A percentile compares a stretch with the other conserved stretches of the same genome.
phyloP scores from a whole-genome alignment of 1,139 yeast genomes.

The Torulaspora pretoriensis region DNA sequence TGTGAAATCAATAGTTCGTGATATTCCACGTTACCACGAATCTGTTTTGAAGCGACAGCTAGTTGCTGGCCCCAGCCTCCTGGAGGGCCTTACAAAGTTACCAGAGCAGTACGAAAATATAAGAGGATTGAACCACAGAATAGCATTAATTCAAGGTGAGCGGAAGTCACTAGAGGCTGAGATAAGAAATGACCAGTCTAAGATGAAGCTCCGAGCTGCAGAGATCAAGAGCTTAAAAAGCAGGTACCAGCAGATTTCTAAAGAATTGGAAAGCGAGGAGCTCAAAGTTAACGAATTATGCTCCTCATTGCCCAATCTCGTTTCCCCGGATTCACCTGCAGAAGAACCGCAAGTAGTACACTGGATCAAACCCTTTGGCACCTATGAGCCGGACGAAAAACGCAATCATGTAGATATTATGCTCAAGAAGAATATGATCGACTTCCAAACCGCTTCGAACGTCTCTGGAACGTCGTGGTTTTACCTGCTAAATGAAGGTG shows the following conservation, averaged over 20 bases:
- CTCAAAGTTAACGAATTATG: conserved; percentile 34
- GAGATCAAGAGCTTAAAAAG: conserved; percentile 31
- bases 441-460: conserved; percentile 65
- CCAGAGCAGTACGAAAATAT: conserved; percentile 28
- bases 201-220: conserved; percentile 11
- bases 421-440: conserved; percentile 45
- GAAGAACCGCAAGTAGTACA: conserved; percentile 46
- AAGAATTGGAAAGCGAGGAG: conserved; percentile 39
- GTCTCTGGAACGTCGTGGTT: conserved; percentile 89
- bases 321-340: conserved; percentile 49
- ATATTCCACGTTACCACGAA: conserved; percentile 41
- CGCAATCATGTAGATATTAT: conserved; percentile 62
- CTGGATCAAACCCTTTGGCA: conserved; percentile 45
- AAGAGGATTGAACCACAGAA: conserved; percentile 22
- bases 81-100: conserved; percentile 38
- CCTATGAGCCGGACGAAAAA: conserved; percentile 29
- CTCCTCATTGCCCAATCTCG: conserved; percentile 64
- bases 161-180: conserved; percentile 33
- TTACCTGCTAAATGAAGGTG: conserved; percentile 81
- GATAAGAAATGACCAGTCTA: conserved; percentile 26
- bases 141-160: conserved; percentile 30
- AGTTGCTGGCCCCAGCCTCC: conserved; percentile 28
- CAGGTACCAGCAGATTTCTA: conserved; percentile 18
- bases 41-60: conserved; percentile 49
- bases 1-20: conserved; percentile 43